Evolutionary conservation across 2,329 filamentous ascomycete genomes (phyloP).

Genomic region (Exophiala sp.): DNA sequence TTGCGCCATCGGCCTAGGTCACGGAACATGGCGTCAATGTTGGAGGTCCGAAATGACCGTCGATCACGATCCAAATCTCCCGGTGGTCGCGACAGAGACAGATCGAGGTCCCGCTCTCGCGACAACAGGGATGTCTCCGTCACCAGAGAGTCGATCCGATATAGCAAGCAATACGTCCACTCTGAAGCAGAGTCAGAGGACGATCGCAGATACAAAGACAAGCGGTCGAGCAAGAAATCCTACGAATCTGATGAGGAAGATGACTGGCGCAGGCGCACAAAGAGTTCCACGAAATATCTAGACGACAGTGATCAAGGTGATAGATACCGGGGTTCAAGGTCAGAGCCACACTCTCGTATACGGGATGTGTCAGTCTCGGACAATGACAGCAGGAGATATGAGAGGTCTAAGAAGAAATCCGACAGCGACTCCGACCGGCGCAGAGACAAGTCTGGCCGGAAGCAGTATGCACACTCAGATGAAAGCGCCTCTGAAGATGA

Average conservation of each 20-base stretch:
- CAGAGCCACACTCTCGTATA: slow-evolving; percentile 10
- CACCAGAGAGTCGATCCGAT: slow-evolving; percentile 21
- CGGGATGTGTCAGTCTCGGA: slow-evolving; percentile 20
- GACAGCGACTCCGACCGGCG: slow-evolving; percentile 22
- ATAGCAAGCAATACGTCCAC: slow-evolving; percentile 29
- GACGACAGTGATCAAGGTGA: slow-evolving; percentile 20
- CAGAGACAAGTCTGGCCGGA: slow-evolving; percentile 13
- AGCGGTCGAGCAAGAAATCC: slow-evolving; percentile 28
- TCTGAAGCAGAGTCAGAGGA: slow-evolving; percentile 29
- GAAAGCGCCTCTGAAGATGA: slow-evolving; percentile 15
- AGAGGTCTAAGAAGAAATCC: slow-evolving; percentile 17
- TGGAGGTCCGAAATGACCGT: slow-evolving; percentile 25
- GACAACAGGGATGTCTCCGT: slow-evolving; percentile 35
- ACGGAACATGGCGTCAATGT: slow-evolving; percentile 20
- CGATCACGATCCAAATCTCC: slow-evolving; percentile 44
- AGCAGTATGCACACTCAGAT: slow-evolving; percentile 16
- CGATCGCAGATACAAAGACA: slow-evolving; percentile 18
- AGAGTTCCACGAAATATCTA: slow-evolving; percentile 30
- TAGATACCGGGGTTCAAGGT: slow-evolving; percentile 19
- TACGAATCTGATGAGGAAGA: slow-evolving; percentile 32
- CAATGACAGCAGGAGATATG: slow-evolving; percentile 14
- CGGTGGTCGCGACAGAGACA: slow-evolving; percentile 33
- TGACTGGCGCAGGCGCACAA: slow-evolving; percentile 24
- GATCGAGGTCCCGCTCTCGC: slow-evolving; percentile 42
- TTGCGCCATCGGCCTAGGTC: neutral